Percentiles rank a stretch among this genome's conserved stretches.
Evolutionary conservation across 768 basidiomycete species (phyloP).

Genomic region (Mycena leptocephala): DNA sequence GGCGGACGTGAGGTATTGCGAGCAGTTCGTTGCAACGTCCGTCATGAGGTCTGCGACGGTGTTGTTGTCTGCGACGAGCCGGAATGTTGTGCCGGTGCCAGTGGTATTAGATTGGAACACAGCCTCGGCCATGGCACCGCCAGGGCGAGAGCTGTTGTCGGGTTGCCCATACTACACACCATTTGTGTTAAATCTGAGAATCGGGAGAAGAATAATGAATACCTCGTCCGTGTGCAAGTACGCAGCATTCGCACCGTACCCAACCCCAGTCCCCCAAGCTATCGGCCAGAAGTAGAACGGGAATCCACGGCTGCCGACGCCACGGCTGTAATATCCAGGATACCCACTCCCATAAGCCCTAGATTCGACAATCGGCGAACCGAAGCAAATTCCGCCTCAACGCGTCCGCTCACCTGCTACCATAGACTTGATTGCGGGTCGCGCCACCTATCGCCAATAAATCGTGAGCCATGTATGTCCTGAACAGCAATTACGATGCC

Average conservation of each 20-base stretch:
- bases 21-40: slow-evolving; percentile 59
- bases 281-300: slow-evolving; percentile 82
- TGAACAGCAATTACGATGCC: no score
- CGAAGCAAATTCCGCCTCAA: neutral
- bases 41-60: slow-evolving; percentile 59
- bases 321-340: slow-evolving; percentile 62
- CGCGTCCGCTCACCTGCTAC: slow-evolving; percentile 55
- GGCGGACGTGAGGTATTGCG: slow-evolving; percentile 49
- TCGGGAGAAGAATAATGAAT: neutral
- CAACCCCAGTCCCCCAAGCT: slow-evolving; percentile 58
- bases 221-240: slow-evolving; percentile 59
- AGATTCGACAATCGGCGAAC: neutral
- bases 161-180: slow-evolving; percentile 60
- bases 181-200: neutral
- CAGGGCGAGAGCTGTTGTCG: slow-evolving; percentile 61
- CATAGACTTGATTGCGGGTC: slow-evolving; percentile 60
- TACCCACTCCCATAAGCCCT: slow-evolving; percentile 79
- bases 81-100: slow-evolving; percentile 57
- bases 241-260: slow-evolving; percentile 39
- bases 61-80: slow-evolving; percentile 63
- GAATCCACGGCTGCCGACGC: slow-evolving; percentile 67
- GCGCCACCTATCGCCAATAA: slow-evolving; percentile 65
- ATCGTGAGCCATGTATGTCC: no score
- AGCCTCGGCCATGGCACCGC: slow-evolving; percentile 59
- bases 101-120: slow-evolving; percentile 56